These are phyloP conservation scores for Rhodotorula sp. DNA, from an alignment of 1,284 basidiomycete genomes.

Conservation along the genomic window DNA sequence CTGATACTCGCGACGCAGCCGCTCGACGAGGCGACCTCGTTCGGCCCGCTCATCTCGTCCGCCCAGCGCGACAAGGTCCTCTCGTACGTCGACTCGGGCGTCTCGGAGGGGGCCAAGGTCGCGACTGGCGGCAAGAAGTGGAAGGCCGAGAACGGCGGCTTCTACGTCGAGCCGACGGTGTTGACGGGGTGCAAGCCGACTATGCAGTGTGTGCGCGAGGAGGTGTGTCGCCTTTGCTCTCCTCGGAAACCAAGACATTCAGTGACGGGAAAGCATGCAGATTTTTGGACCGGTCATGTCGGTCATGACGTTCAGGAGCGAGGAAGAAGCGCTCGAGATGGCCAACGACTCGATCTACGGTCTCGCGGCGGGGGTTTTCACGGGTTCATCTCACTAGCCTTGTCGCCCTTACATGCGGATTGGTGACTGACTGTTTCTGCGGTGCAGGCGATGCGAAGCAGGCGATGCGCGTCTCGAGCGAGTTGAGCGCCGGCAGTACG, in stretches of 20 bases:
- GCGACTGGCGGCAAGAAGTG: slow-evolving; percentile 72
- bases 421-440: not conserved
- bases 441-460: slow-evolving; percentile 67
- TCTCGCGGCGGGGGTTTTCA: slow-evolving; percentile 82
- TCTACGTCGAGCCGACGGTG: slow-evolving; percentile 48
- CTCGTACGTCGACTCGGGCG: slow-evolving; percentile 82
- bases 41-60: slow-evolving; percentile 64
- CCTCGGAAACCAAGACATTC: not conserved
- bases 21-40: slow-evolving; percentile 68
- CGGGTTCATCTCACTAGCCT: slow-evolving; percentile 46
- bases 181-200: slow-evolving; percentile 51
- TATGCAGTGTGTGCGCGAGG: slow-evolving; percentile 46
- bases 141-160: slow-evolving; percentile 47
- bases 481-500: slow-evolving; percentile 68
- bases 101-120: slow-evolving; percentile 75
- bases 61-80: slow-evolving; percentile 84
- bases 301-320: slow-evolving; percentile 43
- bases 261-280: not conserved
- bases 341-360: slow-evolving; percentile 86
- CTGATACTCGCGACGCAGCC: slow-evolving; percentile 51
- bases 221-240: slow-evolving; percentile 36
- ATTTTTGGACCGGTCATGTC: slow-evolving; percentile 46
- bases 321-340: slow-evolving; percentile 62
- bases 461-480: slow-evolving; percentile 76
- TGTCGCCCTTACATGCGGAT: not conserved